Percentiles rank a stretch among this genome's conserved stretches.
phyloP scores from a whole-genome alignment of 2,329 filamentous ascomycete genomes.

The Penicillium sclerotigenum region DNA sequence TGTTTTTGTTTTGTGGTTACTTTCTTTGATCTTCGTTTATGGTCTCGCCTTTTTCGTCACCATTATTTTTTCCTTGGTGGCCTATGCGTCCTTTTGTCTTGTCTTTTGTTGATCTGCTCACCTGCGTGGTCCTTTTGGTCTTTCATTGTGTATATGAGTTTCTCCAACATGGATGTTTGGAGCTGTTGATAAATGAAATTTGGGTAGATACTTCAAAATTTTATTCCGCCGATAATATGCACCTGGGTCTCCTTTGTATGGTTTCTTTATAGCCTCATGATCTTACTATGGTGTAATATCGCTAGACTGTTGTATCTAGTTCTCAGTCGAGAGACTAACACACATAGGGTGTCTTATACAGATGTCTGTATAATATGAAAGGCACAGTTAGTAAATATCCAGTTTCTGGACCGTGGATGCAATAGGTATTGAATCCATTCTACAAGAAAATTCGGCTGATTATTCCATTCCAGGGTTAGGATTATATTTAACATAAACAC shows the following conservation, averaged over 20 bases:
- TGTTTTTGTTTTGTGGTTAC: neutral
- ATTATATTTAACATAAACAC: too few species aligned
- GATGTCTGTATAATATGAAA: neutral
- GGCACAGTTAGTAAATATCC: neutral
- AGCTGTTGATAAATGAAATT: conserved; percentile 15
- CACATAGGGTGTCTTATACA: too few species aligned
- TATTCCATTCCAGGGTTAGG: too few species aligned
- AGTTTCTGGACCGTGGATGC: neutral
- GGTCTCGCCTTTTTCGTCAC: conserved; percentile 12
- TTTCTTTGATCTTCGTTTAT: neutral
- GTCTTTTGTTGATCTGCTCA: conserved; percentile 9
- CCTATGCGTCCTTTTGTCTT: conserved; percentile 10
- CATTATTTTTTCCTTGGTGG: neutral
- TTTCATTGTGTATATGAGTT: conserved; percentile 17
- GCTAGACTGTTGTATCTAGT: too few species aligned
- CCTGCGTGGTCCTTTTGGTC: neutral
- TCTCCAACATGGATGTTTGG: conserved; percentile 4
- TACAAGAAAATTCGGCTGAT: neutral
- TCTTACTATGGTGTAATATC: neutral
- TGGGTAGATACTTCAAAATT: conserved; percentile 13
- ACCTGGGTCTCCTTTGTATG: neutral
- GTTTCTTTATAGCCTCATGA: neutral
- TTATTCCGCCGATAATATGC: neutral
- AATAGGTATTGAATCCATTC: neutral
- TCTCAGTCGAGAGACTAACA: neutral